Percentiles rank a stretch among this genome's conserved stretches.
These are phyloP conservation scores for Craspedostauros australis DNA, from an alignment of 108 stramenopile species.

Conservation along the genomic window DNA sequence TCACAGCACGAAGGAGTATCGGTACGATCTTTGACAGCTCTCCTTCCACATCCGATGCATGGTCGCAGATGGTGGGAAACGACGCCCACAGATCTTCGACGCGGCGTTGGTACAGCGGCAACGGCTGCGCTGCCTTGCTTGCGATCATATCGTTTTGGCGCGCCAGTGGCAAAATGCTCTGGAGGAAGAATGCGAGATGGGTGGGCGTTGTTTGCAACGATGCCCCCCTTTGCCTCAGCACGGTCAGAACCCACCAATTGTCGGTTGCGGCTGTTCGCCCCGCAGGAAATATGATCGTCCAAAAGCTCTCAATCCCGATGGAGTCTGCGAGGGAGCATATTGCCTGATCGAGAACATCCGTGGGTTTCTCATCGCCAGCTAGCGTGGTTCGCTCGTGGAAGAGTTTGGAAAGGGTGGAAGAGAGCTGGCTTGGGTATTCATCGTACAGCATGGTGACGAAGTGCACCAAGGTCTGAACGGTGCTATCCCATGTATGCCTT, in stretches of 20 bases:
- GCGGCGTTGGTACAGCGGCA: constrained; percentile 6
- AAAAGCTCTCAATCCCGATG: constrained; percentile 62
- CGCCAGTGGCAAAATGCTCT: constrained; percentile 50
- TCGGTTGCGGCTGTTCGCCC: constrained; percentile 2
- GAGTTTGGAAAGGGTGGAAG: constrained; percentile 29
- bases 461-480: constrained; percentile 22
- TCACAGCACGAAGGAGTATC: constrained; percentile 56
- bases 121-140: constrained; percentile 30
- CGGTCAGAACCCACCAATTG: constrained; percentile 53
- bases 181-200: constrained; percentile 62
- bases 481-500: constrained; percentile 7
- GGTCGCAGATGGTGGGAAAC: constrained; percentile 56
- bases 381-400: constrained; percentile 29
- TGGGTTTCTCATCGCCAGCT: constrained; percentile 25
- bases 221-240: constrained; percentile 41
- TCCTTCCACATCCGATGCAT: constrained; percentile 47
- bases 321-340: constrained; percentile 46
- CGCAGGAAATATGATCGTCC: constrained; percentile 33
- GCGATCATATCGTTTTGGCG: constrained; percentile 54
- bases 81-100: constrained; percentile 70
- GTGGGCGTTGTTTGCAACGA: constrained; percentile 5
- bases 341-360: constrained; percentile 53
- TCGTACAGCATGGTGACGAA: constrained; percentile 9
- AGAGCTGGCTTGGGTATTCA: constrained; percentile 4
- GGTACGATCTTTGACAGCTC: constrained; percentile 46